A percentile compares a stretch with the other conserved stretches of the same genome.
Evolutionary conservation across 2,329 filamentous ascomycete species (phyloP).

Genomic region (Alternaria conjuncta): DNA sequence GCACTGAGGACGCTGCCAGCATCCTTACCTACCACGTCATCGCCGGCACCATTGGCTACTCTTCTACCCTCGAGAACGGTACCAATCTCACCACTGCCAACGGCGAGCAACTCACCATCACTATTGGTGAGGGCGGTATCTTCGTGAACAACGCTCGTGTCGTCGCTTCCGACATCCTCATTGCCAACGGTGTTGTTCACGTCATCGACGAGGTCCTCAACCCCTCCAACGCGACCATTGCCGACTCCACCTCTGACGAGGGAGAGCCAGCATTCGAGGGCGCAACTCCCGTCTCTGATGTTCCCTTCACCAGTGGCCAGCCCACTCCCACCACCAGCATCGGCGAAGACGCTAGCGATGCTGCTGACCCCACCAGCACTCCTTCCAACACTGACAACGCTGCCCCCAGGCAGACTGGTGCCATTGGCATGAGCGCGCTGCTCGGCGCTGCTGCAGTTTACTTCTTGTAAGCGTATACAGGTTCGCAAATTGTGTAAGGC

Average conservation of each 20-base stretch:
- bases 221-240: conserved; percentile 54
- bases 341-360: conserved; percentile 42
- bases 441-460: conserved; percentile 54
- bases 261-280: conserved; percentile 61
- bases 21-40: conserved; percentile 72
- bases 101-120: conserved; percentile 51
- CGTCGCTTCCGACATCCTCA: conserved; percentile 50
- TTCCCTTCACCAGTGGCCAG: conserved; percentile 64
- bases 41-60: conserved; percentile 62
- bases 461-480: conserved; percentile 17
- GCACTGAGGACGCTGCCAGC: conserved; percentile 54
- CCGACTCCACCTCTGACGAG: conserved; percentile 52
- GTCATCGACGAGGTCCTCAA: conserved; percentile 67
- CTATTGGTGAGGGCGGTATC: conserved; percentile 42
- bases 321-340: conserved; percentile 53
- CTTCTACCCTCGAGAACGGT: conserved; percentile 52
- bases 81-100: conserved; percentile 46
- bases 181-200: conserved; percentile 57
- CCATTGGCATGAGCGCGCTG: conserved; percentile 55
- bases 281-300: conserved; percentile 56
- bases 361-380: conserved; percentile 24
- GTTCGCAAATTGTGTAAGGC: neutral
- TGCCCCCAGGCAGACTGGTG: conserved; percentile 46
- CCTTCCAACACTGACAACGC: conserved; percentile 25
- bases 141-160: conserved; percentile 56